Conservation (phyloP, 768 basidiomycete genomes). For the Crassisporium funariophilum region DNA sequence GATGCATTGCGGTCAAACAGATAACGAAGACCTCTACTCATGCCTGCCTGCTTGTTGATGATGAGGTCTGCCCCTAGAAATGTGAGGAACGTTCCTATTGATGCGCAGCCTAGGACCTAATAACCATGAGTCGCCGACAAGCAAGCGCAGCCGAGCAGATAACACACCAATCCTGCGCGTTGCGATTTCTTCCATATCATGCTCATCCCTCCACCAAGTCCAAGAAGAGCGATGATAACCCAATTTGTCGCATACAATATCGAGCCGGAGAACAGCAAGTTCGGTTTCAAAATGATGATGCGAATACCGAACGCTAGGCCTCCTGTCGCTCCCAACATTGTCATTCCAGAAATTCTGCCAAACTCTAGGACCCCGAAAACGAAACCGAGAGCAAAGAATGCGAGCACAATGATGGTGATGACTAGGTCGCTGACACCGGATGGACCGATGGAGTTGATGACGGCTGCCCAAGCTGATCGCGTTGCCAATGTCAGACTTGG, state of each 20-base stretch:
- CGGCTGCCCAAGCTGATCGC: slow-evolving; percentile 58
- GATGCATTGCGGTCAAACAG: slow-evolving; percentile 64
- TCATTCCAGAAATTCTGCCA: slow-evolving; percentile 48
- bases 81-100: slow-evolving; percentile 61
- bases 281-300: slow-evolving; percentile 49
- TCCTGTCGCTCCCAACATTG: slow-evolving; percentile 49
- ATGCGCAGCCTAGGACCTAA: slow-evolving; percentile 52
- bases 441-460: slow-evolving; percentile 55
- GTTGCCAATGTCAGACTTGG: slow-evolving; percentile 2
- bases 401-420: slow-evolving; percentile 50
- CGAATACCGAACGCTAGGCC: slow-evolving; percentile 62
- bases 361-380: slow-evolving; percentile 55
- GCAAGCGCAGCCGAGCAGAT: not conserved
- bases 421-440: slow-evolving; percentile 53
- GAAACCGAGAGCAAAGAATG: slow-evolving; percentile 52
- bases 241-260: slow-evolving; percentile 47
- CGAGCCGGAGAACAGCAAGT: slow-evolving; percentile 44
- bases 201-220: slow-evolving; percentile 40
- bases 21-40: slow-evolving; percentile 64
- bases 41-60: slow-evolving; percentile 58
- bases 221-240: slow-evolving; percentile 51
- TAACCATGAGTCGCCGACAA: not conserved
- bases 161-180: slow-evolving; percentile 52
- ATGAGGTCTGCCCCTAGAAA: slow-evolving; percentile 58
- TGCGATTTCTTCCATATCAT: slow-evolving; percentile 43